A percentile compares a stretch with the other conserved stretches of the same genome.
Conservation (phyloP, 2,329 filamentous ascomycete species). For the Hypoxylon sp. region DNA sequence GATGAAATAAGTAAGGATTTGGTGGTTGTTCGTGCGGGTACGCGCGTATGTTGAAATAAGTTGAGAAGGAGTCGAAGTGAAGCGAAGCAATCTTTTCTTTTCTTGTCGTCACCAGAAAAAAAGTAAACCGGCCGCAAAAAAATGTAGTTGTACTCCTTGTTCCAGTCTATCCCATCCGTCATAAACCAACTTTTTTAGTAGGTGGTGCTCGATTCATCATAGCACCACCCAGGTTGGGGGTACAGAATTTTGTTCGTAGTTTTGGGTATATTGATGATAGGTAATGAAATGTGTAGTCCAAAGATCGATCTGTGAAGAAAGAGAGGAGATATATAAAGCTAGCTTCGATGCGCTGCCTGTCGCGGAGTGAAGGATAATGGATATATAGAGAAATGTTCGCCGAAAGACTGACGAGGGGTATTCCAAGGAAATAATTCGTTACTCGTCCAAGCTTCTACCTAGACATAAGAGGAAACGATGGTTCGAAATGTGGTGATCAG, state of each 20-base stretch:
- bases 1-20: no score
- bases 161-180: slow-evolving; percentile 31
- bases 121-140: slow-evolving; percentile 32
- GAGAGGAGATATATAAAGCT: slow-evolving; percentile 28
- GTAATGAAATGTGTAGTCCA: slow-evolving; percentile 23
- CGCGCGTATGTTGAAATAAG: no score
- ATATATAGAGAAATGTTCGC: no score
- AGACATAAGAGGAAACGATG: slow-evolving; percentile 36
- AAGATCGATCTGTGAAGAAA: slow-evolving; percentile 14
- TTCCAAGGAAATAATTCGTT: slow-evolving; percentile 42
- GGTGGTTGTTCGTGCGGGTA: slow-evolving; percentile 22
- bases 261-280: slow-evolving; percentile 31
- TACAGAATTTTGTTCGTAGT: slow-evolving; percentile 21
- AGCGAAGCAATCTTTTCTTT: slow-evolving; percentile 33
- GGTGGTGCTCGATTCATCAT: slow-evolving; percentile 32
- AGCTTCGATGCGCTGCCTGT: slow-evolving; percentile 12
- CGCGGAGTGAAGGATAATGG: slow-evolving; percentile 22
- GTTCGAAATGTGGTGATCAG: slow-evolving; percentile 13
- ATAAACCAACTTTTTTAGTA: slow-evolving; percentile 36
- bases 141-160: slow-evolving; percentile 22
- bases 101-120: no score
- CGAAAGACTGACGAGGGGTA: slow-evolving; percentile 42
- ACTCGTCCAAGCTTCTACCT: slow-evolving; percentile 38
- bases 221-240: slow-evolving; percentile 24
- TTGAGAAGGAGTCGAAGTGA: slow-evolving; percentile 31